phyloP scores from a whole-genome alignment of 768 basidiomycete species.

The Russula griseocarnosa region DNA sequence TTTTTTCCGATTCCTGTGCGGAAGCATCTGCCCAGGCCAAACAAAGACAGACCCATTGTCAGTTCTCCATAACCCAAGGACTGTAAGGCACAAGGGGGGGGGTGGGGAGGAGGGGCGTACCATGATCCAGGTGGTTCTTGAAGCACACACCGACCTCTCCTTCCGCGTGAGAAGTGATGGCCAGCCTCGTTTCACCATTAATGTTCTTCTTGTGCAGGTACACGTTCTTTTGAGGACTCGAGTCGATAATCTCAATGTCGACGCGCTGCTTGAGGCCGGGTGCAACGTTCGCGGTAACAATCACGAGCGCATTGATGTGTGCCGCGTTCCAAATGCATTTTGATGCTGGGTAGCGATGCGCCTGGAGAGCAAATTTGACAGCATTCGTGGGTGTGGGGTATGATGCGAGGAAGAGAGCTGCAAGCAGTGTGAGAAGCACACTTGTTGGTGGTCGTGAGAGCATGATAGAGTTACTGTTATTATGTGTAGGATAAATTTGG shows the following conservation, averaged over 20 bases:
- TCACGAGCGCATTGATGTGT: slow-evolving; percentile 81
- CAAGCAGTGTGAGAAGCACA: slow-evolving; percentile 22
- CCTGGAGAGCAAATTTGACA: slow-evolving; percentile 81
- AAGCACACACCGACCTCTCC: slow-evolving; percentile 97
- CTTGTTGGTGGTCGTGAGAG: slow-evolving; percentile 15
- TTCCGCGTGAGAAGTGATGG: slow-evolving; percentile 88
- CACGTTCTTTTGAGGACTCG: slow-evolving; percentile 76
- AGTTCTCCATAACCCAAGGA: background rate
- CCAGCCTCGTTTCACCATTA: slow-evolving; percentile 86
- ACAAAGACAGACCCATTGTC: background rate
- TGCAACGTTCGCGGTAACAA: slow-evolving; percentile 92
- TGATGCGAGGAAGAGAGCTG: slow-evolving; percentile 33
- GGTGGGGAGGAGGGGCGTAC: slow-evolving; percentile 64
- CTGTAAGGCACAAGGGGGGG: slow-evolving; percentile 29
- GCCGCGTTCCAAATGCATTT: slow-evolving; percentile 98
- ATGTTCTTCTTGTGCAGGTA: slow-evolving; percentile 88
- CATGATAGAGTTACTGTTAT: slow-evolving; percentile 15
- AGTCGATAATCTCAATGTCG: slow-evolving; percentile 94
- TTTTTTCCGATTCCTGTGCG: slow-evolving; percentile 45
- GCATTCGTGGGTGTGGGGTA: slow-evolving; percentile 42
- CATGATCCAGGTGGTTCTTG: slow-evolving; percentile 68
- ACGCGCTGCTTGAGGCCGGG: slow-evolving; percentile 72
- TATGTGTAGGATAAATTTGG: slow-evolving; percentile 6
- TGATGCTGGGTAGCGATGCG: slow-evolving; percentile 64
- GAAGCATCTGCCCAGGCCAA: slow-evolving; percentile 12